phyloP scores from a whole-genome alignment of 139 green algal species.

The Coelastrella sp. region DNA sequence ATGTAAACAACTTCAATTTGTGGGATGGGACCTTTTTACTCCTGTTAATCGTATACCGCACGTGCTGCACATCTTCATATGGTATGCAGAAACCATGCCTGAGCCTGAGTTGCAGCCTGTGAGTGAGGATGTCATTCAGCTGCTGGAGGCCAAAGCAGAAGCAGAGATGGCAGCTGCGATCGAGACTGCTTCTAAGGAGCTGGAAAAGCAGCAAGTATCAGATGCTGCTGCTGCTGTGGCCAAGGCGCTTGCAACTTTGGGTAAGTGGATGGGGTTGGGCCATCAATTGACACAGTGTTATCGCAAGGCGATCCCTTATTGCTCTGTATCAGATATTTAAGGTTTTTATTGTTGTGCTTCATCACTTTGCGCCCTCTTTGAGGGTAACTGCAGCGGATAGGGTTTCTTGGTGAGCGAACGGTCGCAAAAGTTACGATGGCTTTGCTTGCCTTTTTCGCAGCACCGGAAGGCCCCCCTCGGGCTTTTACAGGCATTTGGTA shows the following conservation, averaged over 20 bases:
- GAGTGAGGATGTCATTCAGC: constrained; percentile 4
- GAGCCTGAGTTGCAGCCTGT: constrained; percentile 12
- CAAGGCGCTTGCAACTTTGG: constrained; percentile 21
- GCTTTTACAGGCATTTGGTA: neutral
- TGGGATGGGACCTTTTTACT: no score
- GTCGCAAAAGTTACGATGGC: neutral
- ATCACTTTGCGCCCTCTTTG: neutral
- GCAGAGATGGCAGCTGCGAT: neutral
- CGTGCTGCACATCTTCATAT: neutral
- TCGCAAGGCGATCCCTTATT: no score
- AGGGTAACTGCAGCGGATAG: neutral
- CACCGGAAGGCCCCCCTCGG: no score
- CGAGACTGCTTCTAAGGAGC: neutral
- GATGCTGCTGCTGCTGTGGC: constrained; percentile 36
- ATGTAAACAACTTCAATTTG: no score
- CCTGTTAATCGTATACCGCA: no score
- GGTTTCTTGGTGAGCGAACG: neutral
- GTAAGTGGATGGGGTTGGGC: neutral
- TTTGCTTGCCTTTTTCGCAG: neutral
- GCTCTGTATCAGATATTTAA: no score
- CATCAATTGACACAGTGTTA: no score
- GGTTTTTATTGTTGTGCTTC: no score
- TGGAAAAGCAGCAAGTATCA: neutral
- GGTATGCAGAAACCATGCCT: neutral
- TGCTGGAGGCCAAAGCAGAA: constrained; percentile 7